Evolutionary conservation across 1,284 basidiomycete genomes (phyloP).

Genomic region (Hypsizygus ulmarius): DNA sequence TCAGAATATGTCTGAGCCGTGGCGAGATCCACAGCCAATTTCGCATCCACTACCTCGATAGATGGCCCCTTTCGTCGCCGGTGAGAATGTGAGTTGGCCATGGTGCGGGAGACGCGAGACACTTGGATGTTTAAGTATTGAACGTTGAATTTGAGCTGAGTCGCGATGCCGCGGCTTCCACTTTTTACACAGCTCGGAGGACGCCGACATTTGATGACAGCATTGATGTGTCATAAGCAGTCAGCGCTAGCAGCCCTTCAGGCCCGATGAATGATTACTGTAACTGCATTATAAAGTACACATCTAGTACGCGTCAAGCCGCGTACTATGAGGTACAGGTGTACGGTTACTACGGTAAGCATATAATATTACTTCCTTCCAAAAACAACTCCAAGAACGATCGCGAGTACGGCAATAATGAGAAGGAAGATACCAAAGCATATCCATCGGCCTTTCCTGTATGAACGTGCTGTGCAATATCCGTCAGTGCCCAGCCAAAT

Average conservation of each 20-base stretch:
- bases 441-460: conserved; percentile 78
- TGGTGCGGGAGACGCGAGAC: conserved; percentile 13
- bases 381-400: conserved; percentile 53
- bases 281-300: too few relatives aligned
- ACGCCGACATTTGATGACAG: conserved; percentile 22
- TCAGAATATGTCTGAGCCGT: conserved; percentile 82
- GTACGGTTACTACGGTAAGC: too few relatives aligned
- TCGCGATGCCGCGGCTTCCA: conserved; percentile 4
- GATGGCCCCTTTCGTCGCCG: conserved; percentile 39
- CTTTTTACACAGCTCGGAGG: conserved; percentile 19
- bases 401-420: conserved; percentile 46
- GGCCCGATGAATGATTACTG: too few relatives aligned
- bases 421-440: conserved; percentile 65
- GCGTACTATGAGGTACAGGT: too few relatives aligned
- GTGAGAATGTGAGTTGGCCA: conserved; percentile 31
- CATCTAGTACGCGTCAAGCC: too few relatives aligned
- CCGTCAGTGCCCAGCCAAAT: conserved; percentile 7
- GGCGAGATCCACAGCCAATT: conserved; percentile 79
- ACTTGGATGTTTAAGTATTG: background rate
- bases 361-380: conserved; percentile 22
- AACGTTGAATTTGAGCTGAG: conserved; percentile 4
- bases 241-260: too few relatives aligned
- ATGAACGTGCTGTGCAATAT: conserved; percentile 39
- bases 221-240: background rate
- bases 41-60: conserved; percentile 73